Evolutionary conservation across 2,329 filamentous ascomycete genomes (phyloP).

Genomic region (Fusarium oxysporum): DNA sequence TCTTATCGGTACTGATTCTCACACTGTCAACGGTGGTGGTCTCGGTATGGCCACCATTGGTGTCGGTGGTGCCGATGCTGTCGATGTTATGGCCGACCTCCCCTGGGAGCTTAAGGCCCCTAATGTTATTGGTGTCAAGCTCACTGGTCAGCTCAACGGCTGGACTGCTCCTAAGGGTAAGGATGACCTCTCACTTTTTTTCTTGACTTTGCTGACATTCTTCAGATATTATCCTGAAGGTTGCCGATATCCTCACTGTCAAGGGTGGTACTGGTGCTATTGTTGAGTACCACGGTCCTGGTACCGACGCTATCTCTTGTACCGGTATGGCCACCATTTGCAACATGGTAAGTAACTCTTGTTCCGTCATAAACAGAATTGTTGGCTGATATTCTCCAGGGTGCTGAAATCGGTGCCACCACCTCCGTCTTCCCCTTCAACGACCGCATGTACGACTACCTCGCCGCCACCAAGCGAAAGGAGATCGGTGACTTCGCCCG

Average conservation of each 20-base stretch:
- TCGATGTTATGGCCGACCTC: slow-evolving; percentile 97
- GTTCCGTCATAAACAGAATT: slow-evolving; percentile 9
- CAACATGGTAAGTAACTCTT: slow-evolving; percentile 68
- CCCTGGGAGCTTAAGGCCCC: slow-evolving; percentile 99
- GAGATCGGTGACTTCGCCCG: slow-evolving; percentile 92
- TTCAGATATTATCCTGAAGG: slow-evolving; percentile 93
- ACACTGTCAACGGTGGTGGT: slow-evolving; percentile 97
- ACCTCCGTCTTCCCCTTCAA: slow-evolving; percentile 98
- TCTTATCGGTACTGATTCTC: slow-evolving; percentile 96
- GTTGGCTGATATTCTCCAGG: slow-evolving; percentile 29
- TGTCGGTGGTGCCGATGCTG: slow-evolving; percentile 97
- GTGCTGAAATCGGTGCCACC: slow-evolving; percentile 82
- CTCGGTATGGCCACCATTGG: slow-evolving; percentile 94
- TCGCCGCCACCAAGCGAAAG: slow-evolving; percentile 88
- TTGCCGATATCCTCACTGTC: slow-evolving; percentile 95
- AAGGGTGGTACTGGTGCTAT: slow-evolving; percentile 97
- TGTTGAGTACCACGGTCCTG: slow-evolving; percentile 72
- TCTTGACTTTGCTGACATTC: slow-evolving; percentile 4
- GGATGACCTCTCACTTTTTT: slow-evolving; percentile 33
- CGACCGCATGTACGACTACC: slow-evolving; percentile 97
- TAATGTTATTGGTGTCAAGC: slow-evolving; percentile 95
- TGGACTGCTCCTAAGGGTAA: slow-evolving; percentile 94
- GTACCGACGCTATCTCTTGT: slow-evolving; percentile 78
- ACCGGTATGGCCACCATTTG: slow-evolving; percentile 90
- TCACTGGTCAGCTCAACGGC: slow-evolving; percentile 88